Evolutionary conservation across 768 basidiomycete genomes (phyloP).

Genomic region (Chiua virens): DNA sequence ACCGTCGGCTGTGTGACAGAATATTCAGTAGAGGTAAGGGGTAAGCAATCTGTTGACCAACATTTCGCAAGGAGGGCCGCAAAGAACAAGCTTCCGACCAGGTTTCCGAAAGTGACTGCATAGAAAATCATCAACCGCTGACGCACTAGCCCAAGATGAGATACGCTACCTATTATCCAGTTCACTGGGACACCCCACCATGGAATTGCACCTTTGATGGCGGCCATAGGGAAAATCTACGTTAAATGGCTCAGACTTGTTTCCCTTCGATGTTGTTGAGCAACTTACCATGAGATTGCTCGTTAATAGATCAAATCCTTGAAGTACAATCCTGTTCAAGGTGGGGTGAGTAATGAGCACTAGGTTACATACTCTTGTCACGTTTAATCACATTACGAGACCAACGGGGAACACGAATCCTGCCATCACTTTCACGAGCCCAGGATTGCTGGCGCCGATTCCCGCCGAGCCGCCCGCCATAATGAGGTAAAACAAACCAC

Average conservation of each 20-base stretch:
- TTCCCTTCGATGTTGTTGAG: not conserved
- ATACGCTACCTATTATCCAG: constrained; percentile 59
- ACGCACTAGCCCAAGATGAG: not conserved
- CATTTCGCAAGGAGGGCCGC: constrained; percentile 64
- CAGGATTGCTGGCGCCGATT: constrained; percentile 55
- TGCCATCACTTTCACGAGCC: constrained; percentile 62
- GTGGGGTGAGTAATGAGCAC: not conserved
- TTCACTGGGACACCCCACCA: constrained; percentile 71
- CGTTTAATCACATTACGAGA: constrained; percentile 62
- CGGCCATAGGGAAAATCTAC: constrained; percentile 70
- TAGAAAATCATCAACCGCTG: constrained; percentile 2
- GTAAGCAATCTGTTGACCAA: constrained; percentile 31
- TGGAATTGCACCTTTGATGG: constrained; percentile 58
- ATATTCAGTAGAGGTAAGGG: not conserved
- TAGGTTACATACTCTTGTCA: not conserved
- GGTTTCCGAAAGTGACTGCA: constrained; percentile 69
- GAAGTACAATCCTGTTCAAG: constrained; percentile 61
- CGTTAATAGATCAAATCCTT: constrained; percentile 69
- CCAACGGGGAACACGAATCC: constrained; percentile 77
- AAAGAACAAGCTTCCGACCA: constrained; percentile 70
- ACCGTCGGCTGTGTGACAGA: constrained; percentile 47
- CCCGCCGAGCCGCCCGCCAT: constrained; percentile 57
- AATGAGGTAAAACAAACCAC: constrained; percentile 62
- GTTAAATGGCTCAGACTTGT: not conserved
- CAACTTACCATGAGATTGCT: constrained; percentile 70